Base-by-base conservation (phyloP, 2,329 filamentous ascomycete genomes). In the Botrytis paeoniae region DNA sequence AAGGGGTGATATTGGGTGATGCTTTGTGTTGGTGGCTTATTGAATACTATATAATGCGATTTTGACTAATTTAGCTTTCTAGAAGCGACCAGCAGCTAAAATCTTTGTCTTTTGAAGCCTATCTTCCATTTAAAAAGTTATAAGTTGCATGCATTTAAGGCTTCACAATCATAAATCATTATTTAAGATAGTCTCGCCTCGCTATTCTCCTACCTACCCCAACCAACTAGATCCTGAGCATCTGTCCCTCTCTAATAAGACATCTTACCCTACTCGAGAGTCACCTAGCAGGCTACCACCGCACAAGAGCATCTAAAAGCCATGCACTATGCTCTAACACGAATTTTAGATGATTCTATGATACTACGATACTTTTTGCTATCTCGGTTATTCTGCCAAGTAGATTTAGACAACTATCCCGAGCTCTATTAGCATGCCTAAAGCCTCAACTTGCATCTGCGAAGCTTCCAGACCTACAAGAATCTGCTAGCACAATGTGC, bases 221-320 rank as follows among this genome's bases (percentile, higher is more conserved):
- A 18, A 0, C 6, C 9, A 29, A 14, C 51, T 29, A 29, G 25
- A 0, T 54, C 2, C 0, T 3, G 7, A 5, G 5, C 14, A n/a
- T 29, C 20, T n/a, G 4, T 0, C 8, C 2, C 0, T 12, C 4
- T 3, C 8, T n/a, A 4, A 2, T 3, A 18, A 5, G 6, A 16
- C 7, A 3, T n/a, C 2, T 18, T 6, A 16, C 1, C 32, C 25
- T n/a, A 7, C n/a, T 37, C 3, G 1, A 29, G 7, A 35, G 1
- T 39, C 12, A 14, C 8, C 20, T 8, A n/a, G 1, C 4, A 6
- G 25, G 1, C 10, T 12, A 29, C 0, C 16, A 12, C 25, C 25
- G 1, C 5, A n/a, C 3, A 7, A 39, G 4, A 51, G 16, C 6
- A 5, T 54, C 14, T 12, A 14, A 39, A 14, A 29, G 32, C 35